phyloP scores from a whole-genome alignment of 176 grass and related monocot species.

The Pontederia paniculata region DNA sequence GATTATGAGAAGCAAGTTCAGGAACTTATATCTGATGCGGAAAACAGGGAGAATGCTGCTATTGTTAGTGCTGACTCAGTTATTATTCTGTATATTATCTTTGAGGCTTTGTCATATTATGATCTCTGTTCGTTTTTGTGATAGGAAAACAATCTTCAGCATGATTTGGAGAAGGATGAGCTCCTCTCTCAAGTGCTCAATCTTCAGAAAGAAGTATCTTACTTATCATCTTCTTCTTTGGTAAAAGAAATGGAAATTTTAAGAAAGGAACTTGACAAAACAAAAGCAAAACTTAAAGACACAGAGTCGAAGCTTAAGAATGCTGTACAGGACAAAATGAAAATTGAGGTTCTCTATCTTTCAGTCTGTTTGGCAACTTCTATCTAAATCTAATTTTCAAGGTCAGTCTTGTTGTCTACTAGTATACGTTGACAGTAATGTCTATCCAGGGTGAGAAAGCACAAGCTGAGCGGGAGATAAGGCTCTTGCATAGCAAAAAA shows the following conservation, averaged over 20 bases:
- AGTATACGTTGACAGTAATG: constrained; percentile 7
- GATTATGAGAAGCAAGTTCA: constrained; percentile 38
- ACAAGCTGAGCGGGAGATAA: constrained; percentile 60
- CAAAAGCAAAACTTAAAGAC: constrained; percentile 62
- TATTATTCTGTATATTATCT: constrained; percentile 3
- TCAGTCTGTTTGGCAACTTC: not conserved
- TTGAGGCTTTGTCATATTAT: not conserved
- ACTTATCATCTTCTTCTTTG: constrained; percentile 61
- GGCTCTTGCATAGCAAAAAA: constrained; percentile 62
- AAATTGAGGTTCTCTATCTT: constrained; percentile 62
- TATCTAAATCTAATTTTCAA: constrained; percentile 1
- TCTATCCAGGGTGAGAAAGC: constrained; percentile 62
- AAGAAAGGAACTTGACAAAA: constrained; percentile 74
- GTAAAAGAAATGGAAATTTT: constrained; percentile 79
- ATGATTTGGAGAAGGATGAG: constrained; percentile 68
- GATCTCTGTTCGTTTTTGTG: constrained; percentile 14
- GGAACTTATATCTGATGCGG: constrained; percentile 35
- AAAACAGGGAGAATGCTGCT: constrained; percentile 35
- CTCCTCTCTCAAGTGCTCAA: constrained; percentile 41
- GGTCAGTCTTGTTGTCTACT: not conserved
- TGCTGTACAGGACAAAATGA: constrained; percentile 74
- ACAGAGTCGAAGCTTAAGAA: constrained; percentile 76
- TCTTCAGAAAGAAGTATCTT: constrained; percentile 55
- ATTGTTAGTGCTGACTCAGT: constrained; percentile 36
- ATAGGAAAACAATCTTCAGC: constrained; percentile 50